Conservation (phyloP, 352 stramenopile species). For the Aphanomyces euteiches region DNA sequence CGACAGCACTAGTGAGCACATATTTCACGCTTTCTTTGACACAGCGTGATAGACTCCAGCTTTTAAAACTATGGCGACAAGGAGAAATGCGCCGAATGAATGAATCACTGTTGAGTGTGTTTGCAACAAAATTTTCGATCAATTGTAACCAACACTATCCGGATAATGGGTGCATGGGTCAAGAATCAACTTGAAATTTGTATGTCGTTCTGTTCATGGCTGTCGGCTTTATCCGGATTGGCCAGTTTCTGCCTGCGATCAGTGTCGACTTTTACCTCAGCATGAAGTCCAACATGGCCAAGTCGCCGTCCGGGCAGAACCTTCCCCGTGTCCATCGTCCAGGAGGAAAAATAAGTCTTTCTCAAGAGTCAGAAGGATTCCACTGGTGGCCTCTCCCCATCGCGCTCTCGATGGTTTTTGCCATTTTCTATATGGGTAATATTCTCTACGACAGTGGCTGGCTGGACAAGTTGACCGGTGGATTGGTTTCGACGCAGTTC, state of each 20-base stretch:
- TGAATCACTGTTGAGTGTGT: too few species aligned
- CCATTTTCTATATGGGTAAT: slow-evolving; percentile 7
- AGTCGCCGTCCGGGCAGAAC: not conserved
- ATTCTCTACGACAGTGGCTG: slow-evolving; percentile 13
- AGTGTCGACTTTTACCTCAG: not conserved
- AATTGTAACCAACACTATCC: too few species aligned
- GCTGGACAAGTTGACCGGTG: slow-evolving; percentile 18
- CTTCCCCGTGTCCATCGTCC: slow-evolving; percentile 3
- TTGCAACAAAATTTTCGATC: too few species aligned
- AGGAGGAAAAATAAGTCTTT: not conserved
- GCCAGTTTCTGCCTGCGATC: not conserved
- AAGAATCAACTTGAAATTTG: too few species aligned
- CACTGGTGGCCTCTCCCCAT: slow-evolving; percentile 23
- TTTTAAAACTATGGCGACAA: too few species aligned
- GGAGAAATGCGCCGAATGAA: too few species aligned
- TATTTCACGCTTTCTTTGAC: too few species aligned
- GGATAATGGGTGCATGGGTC: too few species aligned
- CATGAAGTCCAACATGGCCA: slow-evolving; percentile 8
- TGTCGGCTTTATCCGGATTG: too few species aligned
- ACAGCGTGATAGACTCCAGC: too few species aligned
- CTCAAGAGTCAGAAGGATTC: slow-evolving; percentile 18
- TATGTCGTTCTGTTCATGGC: too few species aligned
- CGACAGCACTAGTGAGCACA: too few species aligned
- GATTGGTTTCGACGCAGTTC: slow-evolving; percentile 9
- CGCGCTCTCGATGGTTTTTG: slow-evolving; percentile 17